A percentile compares a stretch with the other conserved stretches of the same genome.
Evolutionary conservation across 2,329 filamentous ascomycete species (phyloP).

Genomic region (Cryphonectria radicalis): DNA sequence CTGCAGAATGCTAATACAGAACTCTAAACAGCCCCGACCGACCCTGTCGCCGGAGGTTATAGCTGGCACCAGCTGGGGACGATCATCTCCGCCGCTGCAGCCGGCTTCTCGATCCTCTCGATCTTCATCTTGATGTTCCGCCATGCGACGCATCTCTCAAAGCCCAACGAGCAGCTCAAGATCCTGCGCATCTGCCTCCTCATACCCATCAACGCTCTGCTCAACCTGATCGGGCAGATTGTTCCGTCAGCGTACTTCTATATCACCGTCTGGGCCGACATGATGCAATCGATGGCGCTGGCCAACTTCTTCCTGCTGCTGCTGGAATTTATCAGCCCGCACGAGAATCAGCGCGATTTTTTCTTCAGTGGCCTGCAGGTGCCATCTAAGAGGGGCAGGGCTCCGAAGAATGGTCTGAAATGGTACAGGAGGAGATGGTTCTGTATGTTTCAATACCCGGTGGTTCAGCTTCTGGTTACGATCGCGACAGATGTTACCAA

Average conservation of each 20-base stretch:
- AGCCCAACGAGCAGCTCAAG: constrained; percentile 46
- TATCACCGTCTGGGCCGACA: constrained; percentile 42
- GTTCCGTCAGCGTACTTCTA: constrained; percentile 46
- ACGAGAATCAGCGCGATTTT: constrained; percentile 38
- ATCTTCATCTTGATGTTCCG: constrained; percentile 22
- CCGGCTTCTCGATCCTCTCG: constrained; percentile 23
- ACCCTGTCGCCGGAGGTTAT: constrained; percentile 10
- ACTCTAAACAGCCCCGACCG: constrained; percentile 10
- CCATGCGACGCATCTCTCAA: constrained; percentile 40
- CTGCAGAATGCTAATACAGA: background rate
- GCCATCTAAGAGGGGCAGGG: constrained; percentile 34
- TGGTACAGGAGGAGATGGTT: constrained; percentile 43
- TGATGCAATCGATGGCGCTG: constrained; percentile 46
- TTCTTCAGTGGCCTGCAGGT: constrained; percentile 43
- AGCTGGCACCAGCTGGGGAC: constrained; percentile 26
- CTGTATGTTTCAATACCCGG: constrained; percentile 46
- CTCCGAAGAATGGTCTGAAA: constrained; percentile 35
- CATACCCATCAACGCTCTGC: constrained; percentile 45
- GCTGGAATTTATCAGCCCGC: constrained; percentile 46
- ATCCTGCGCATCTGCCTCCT: constrained; percentile 48
- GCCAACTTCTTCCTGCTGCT: constrained; percentile 49
- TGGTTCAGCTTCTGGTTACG: constrained; percentile 45
- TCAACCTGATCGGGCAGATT: constrained; percentile 44
- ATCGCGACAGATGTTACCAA: constrained; percentile 42
- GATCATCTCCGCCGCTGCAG: constrained; percentile 21